Percentiles rank a stretch among this genome's conserved stretches.
phyloP scores from a whole-genome alignment of 1,284 basidiomycete species.

The Phlebopus sp. region DNA sequence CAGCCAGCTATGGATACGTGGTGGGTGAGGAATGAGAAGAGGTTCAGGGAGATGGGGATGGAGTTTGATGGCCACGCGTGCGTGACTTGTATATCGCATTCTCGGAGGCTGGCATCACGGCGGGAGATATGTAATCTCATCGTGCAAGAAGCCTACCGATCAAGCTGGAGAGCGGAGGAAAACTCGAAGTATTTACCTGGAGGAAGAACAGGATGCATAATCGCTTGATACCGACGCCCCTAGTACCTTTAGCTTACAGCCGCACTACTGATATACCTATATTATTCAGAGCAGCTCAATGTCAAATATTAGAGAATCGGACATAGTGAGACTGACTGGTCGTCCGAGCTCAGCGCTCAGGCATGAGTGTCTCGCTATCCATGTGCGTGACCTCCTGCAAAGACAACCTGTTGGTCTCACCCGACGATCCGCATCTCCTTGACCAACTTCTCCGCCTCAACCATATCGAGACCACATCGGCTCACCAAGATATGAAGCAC shows the following conservation, averaged over 20 bases:
- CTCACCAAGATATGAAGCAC: not conserved
- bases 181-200: constrained; percentile 12
- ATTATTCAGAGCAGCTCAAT: too few species aligned
- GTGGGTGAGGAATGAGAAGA: constrained; percentile 27
- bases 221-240: constrained; percentile 21
- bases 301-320: too few species aligned
- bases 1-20: constrained; percentile 30
- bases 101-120: constrained; percentile 19
- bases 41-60: constrained; percentile 13
- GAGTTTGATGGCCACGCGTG: constrained; percentile 27
- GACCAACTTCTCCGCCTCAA: not conserved
- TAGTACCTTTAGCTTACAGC: too few species aligned
- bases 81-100: constrained; percentile 20
- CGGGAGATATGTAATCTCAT: constrained; percentile 15
- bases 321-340: too few species aligned
- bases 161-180: not conserved
- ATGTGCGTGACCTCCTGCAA: too few species aligned
- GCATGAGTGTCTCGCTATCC: too few species aligned
- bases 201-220: constrained; percentile 8
- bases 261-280: too few species aligned
- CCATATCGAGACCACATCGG: not conserved
- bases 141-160: constrained; percentile 7
- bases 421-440: not conserved
- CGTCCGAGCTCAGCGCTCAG: too few species aligned
- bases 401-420: too few species aligned